phyloP scores from a whole-genome alignment of 345 rosid genomes.

The Gossypium rotundifolium region DNA sequence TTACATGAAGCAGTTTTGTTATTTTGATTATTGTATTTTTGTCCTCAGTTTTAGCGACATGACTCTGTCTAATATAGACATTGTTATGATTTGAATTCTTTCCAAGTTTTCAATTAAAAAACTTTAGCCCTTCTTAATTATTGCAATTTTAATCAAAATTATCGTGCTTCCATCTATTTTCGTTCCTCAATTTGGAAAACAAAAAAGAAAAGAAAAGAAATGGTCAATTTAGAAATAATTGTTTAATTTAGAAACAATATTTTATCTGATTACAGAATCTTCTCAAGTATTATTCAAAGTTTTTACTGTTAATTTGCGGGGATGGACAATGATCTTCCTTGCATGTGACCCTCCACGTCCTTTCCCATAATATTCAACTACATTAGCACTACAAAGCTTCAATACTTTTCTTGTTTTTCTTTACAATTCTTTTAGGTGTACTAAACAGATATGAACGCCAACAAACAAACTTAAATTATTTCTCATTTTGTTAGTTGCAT shows the following conservation, averaged over 20 bases:
- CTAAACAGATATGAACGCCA: conserved; percentile 2
- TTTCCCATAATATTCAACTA: conserved; percentile 30
- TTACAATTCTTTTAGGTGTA: not conserved
- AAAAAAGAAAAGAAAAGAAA: not conserved
- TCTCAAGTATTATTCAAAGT: not conserved
- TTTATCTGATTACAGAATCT: no score
- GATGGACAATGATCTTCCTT: conserved; percentile 43
- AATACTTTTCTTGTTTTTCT: not conserved
- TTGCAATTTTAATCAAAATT: not conserved
- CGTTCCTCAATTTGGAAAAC: no score
- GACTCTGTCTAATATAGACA: conserved; percentile 28
- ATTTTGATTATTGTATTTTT: conserved; percentile 1
- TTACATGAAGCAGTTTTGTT: not conserved
- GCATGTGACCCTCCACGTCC: conserved; percentile 51
- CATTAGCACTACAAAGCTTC: conserved; percentile 37
- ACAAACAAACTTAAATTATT: conserved; percentile 15
- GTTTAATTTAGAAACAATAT: no score
- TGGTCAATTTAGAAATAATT: not conserved
- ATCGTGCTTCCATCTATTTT: no score
- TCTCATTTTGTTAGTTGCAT: not conserved
- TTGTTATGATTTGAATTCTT: conserved; percentile 18
- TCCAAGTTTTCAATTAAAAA: conserved; percentile 8
- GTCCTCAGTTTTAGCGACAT: conserved; percentile 30
- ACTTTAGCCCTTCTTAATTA: conserved; percentile 5
- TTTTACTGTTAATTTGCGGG: conserved; percentile 28